Base-by-base conservation (phyloP, 2,329 filamentous ascomycete genomes). In the Talaromyces piceae region DNA sequence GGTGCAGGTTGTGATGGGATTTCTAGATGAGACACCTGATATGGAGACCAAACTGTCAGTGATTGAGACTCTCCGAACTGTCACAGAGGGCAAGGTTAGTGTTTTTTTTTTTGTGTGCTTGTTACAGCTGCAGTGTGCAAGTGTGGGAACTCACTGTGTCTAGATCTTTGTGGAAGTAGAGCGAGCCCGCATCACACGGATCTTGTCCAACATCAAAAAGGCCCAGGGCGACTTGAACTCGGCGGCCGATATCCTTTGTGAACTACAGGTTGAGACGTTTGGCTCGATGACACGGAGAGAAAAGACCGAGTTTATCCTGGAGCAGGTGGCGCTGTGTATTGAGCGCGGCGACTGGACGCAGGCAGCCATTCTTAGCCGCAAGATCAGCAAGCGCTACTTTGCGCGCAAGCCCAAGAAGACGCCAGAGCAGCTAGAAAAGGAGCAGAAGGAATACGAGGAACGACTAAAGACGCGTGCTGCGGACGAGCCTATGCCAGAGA, bases 91-190 rank as follows among this genome's bases (percentile, higher is more conserved):
- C 73, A 98, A 98, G 79, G 82, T 85, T 63, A 33, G 74, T 55
- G 28, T 23, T 30, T 22, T n/a, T n/a, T n/a, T n/a, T n/a, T n/a
- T n/a, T n/a, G n/a, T n/a, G n/a, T n/a, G n/a, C n/a, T n/a, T n/a
- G n/a, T n/a, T 25, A 12, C 5, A 33, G 16, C 12, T 16, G 23
- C 12, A 18, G 18, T 26, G 47, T 20, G 16, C 50, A 27, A 13
- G 16, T n/a, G 11, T 23, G 9, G 7, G 45, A 41, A 27, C 54
- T 61, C 53, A 59, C 48, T 3, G 23, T n/a, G 9, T 41, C 45
- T 58, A 85, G 86, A 98, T 98, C 69, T 98, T 98, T 64, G 91
- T 98, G 62, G 93, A 98, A 77, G 93, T 98, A 49, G 93, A 98
- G 78, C 85, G 93, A 60, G 93, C 93, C 58, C 87, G 93, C 60